Conservation (phyloP, 2,329 filamentous ascomycete species). For the Colletotrichum euphorbiae region DNA sequence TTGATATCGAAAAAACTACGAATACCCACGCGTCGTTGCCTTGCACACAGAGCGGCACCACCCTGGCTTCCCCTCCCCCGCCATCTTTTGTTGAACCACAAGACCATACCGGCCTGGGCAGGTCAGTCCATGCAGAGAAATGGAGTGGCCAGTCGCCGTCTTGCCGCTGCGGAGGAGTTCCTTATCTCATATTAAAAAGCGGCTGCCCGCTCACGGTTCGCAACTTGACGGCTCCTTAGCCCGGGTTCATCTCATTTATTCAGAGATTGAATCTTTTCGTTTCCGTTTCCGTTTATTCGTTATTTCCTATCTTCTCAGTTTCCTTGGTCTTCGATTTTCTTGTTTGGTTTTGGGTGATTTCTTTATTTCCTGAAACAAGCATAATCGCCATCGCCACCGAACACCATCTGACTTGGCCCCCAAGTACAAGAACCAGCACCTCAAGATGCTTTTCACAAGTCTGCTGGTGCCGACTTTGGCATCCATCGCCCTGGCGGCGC, state of each 20-base stretch:
- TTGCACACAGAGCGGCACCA: conserved; percentile 27
- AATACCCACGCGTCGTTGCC: conserved; percentile 33
- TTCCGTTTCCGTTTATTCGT: conserved; percentile 37
- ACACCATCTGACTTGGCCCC: not conserved
- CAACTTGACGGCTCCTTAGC: not conserved
- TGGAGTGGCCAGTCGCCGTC: conserved; percentile 9
- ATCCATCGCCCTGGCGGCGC: conserved; percentile 58
- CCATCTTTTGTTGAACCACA: conserved; percentile 17
- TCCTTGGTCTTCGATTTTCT: conserved; percentile 27
- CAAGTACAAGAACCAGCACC: conserved; percentile 19
- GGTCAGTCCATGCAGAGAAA: not conserved
- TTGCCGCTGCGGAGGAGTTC: conserved; percentile 7
- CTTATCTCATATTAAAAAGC: conserved; percentile 22
- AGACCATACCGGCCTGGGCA: conserved; percentile 16
- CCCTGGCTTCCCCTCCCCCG: not conserved
- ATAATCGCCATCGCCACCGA: conserved; percentile 6
- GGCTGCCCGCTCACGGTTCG: conserved; percentile 23
- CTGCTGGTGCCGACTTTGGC: conserved; percentile 60
- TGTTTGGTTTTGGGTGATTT: conserved; percentile 21
- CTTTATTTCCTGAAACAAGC: conserved; percentile 15
- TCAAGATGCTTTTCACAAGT: conserved; percentile 63
- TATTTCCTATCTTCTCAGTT: conserved; percentile 26
- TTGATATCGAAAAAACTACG: conserved; percentile 17
- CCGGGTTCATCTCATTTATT: conserved; percentile 25
- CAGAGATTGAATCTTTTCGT: conserved; percentile 36